Evolutionary conservation across 352 stramenopile genomes (phyloP).

Genomic region (Globisporangium mamillatum): DNA sequence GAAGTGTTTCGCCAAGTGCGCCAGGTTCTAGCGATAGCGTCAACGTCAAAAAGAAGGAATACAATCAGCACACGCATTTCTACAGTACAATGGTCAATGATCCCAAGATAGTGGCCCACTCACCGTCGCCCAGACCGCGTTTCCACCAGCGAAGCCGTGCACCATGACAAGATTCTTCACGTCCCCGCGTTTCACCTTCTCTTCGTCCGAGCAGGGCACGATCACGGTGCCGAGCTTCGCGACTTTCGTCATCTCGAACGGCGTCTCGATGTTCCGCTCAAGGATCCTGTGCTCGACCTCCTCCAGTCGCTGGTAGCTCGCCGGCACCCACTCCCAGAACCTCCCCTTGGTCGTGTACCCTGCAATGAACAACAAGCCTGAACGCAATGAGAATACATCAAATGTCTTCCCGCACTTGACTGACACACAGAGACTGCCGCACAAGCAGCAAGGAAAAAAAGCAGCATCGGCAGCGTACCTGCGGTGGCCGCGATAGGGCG

Average conservation of each 20-base stretch:
- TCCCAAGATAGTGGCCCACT: background rate
- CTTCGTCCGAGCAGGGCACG: constrained; percentile 65
- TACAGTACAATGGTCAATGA: too few relatives aligned
- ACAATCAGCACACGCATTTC: constrained; percentile 1
- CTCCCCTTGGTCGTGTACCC: constrained; percentile 53
- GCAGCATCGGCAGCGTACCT: background rate
- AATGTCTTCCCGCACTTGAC: background rate
- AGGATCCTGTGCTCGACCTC: constrained; percentile 63
- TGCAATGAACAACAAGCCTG: constrained; percentile 49
- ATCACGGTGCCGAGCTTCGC: constrained; percentile 75
- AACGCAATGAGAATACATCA: constrained; percentile 18
- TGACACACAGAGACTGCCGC: background rate
- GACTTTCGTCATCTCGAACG: constrained; percentile 81
- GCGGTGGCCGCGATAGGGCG: background rate
- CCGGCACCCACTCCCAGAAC: constrained; percentile 74
- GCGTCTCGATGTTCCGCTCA: constrained; percentile 32
- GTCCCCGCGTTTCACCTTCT: constrained; percentile 29
- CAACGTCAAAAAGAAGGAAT: constrained; percentile 8
- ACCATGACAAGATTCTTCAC: constrained; percentile 78
- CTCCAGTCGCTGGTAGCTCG: constrained; percentile 65
- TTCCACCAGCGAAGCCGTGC: constrained; percentile 77
- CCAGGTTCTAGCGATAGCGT: constrained; percentile 47
- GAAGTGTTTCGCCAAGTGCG: constrained; percentile 70
- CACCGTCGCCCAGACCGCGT: constrained; percentile 80
- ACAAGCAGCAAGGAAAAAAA: background rate